phyloP scores from a whole-genome alignment of 805 yeast genomes.

The Candida lessepsii region DNA sequence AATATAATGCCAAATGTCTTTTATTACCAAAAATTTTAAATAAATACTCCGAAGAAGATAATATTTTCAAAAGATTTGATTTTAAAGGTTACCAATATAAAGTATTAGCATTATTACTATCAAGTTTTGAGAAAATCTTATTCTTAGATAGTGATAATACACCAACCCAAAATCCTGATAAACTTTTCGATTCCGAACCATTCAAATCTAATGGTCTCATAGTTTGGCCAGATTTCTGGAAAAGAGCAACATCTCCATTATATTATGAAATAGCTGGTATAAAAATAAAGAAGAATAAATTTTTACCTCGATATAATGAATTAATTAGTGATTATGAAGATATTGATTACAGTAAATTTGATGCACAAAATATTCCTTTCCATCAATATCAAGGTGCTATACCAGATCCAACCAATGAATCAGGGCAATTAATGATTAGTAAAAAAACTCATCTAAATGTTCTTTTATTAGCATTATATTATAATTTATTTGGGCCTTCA shows the following conservation, averaged over 20 bases:
- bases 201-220: constrained; percentile 54
- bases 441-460: constrained; percentile 39
- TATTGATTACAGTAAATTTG: constrained; percentile 11
- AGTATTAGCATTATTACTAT: constrained; percentile 39
- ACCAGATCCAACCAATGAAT: constrained; percentile 35
- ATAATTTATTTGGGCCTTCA: constrained; percentile 42
- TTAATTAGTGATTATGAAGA: constrained; percentile 13
- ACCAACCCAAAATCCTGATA: constrained; percentile 65
- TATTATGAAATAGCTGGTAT: constrained; percentile 69
- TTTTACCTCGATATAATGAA: constrained; percentile 36
- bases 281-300: constrained; percentile 23
- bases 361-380: constrained; percentile 23
- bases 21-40: constrained; percentile 32
- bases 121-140: constrained; percentile 66
- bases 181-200: constrained; percentile 55
- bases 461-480: constrained; percentile 38
- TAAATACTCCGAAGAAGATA: constrained; percentile 16
- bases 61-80: constrained; percentile 30
- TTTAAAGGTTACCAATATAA: constrained; percentile 45
- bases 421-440: constrained; percentile 43
- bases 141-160: constrained; percentile 75
- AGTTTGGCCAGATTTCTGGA: constrained; percentile 90
- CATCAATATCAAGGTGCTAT: constrained; percentile 33
- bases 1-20: constrained; percentile 39
- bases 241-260: constrained; percentile 73